Evolutionary conservation across 805 yeast genomes (phyloP), one percentile per base, ranked within the genome.

Genomic region (Suhomyces tanzawaensis): DNA sequence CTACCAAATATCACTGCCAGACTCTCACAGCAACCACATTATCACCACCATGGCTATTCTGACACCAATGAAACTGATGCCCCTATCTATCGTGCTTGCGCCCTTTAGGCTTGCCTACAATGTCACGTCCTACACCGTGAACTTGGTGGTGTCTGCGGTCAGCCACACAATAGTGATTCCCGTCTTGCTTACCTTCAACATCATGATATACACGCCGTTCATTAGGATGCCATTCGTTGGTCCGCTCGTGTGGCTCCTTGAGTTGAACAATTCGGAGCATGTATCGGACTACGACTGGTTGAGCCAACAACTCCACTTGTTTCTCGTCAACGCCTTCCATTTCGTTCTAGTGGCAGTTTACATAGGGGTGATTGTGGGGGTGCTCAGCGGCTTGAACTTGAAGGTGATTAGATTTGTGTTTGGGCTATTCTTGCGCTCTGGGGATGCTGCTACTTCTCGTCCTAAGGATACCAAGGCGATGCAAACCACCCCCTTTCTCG

Each of bases 141-240:
- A 16, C 15, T 16, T 14, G 18, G 12, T 22, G 11, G 13, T 19
- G 7, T 31, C 30, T 3, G 14, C 30, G 7, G 11, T 34, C 17
- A 26, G 27, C 4, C 42, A 39, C 18, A 34, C 42, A 14, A 11
- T 39, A 12, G 12, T 39, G n/a, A 27, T 39, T 13, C 49, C 49
- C 6, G 7, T 39, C 4, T 23, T 18, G 17, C 34, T 46, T 3
- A 28, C 38, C 19, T 31, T 46, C 27, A 33, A 35, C 19, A 43
- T 46, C 12, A 25, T 38, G 21, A 24, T 46, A 5, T 46, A 42
- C 26, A 40, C 41, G 4, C 44, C 44, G n/a, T 40, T 46, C 29
- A 19, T 46, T 22, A 29, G 27, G 32, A 33, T 42, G 13, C 49
- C 49, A 9, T 31, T 46, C 13, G 23, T 40, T 8, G 39, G 29